phyloP scores from a whole-genome alignment of 1,284 basidiomycete genomes.

The Leccinum holopus region DNA sequence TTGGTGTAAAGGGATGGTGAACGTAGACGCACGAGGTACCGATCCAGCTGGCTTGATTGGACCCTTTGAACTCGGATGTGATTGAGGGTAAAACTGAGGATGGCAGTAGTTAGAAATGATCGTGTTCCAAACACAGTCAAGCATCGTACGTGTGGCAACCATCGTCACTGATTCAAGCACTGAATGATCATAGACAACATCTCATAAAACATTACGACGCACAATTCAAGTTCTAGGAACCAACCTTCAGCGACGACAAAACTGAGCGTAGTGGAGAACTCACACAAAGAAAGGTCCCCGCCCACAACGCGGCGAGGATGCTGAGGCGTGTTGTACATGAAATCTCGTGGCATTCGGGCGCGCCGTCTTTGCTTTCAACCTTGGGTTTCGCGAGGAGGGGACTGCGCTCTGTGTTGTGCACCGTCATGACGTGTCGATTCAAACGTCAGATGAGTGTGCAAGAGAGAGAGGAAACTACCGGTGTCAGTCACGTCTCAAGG shows the following conservation, averaged over 20 bases:
- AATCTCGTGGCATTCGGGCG: slow-evolving; percentile 10
- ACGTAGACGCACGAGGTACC: slow-evolving; percentile 15
- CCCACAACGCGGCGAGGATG: slow-evolving; percentile 18
- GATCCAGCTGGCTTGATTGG: slow-evolving; percentile 22
- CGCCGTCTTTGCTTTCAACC: neutral
- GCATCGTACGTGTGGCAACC: slow-evolving; percentile 22
- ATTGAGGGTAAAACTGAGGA: slow-evolving; percentile 20
- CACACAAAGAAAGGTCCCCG: slow-evolving; percentile 24
- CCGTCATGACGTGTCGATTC: neutral
- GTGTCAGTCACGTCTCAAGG: neutral
- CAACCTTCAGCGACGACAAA: neutral
- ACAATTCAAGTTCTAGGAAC: slow-evolving; percentile 21
- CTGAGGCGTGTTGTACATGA: slow-evolving; percentile 5
- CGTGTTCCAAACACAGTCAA: neutral
- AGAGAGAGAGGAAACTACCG: neutral
- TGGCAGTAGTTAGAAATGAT: slow-evolving; percentile 1
- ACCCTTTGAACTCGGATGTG: slow-evolving; percentile 20
- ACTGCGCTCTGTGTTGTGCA: slow-evolving; percentile 3
- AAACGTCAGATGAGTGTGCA: neutral
- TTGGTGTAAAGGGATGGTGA: neutral
- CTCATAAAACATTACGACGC: slow-evolving; percentile 2
- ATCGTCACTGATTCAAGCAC: slow-evolving; percentile 20
- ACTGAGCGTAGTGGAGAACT: neutral
- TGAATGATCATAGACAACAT: neutral
- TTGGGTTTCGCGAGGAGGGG: slow-evolving; percentile 13